A percentile compares a stretch with the other conserved stretches of the same genome.
Evolutionary conservation across 1,139 yeast genomes (phyloP).

Genomic region (Diutina sp.): DNA sequence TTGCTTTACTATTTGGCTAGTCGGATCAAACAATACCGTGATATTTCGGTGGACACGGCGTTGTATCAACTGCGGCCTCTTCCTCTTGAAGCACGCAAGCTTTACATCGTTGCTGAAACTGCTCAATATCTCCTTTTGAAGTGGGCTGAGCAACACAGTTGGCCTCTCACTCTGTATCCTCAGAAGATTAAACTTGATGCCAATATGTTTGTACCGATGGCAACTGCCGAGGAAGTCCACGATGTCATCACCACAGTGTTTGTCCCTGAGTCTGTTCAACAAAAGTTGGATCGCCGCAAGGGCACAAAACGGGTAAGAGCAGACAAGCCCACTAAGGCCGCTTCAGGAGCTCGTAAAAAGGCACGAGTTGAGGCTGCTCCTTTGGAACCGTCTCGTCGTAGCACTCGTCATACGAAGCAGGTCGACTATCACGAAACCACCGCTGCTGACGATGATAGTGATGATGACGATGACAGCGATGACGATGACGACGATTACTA

Average conservation of each 20-base stretch:
- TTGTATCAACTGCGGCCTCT: slow-evolving; percentile 17
- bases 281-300: not conserved
- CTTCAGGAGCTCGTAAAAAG: not conserved
- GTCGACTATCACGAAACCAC: not conserved
- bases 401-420: not conserved
- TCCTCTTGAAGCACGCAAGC: slow-evolving; percentile 19
- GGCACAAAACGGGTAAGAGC: not conserved
- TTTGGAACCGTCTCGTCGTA: not conserved
- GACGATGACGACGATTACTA: not conserved
- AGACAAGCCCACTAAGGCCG: not conserved
- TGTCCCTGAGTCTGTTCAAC: slow-evolving; percentile 30
- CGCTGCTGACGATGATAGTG: not conserved
- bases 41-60: slow-evolving; percentile 28
- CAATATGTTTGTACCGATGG: slow-evolving; percentile 53
- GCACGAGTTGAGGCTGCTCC: not conserved
- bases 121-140: slow-evolving; percentile 55
- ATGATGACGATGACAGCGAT: not conserved
- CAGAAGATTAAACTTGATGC: slow-evolving; percentile 57
- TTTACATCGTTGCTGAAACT: slow-evolving; percentile 63
- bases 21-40: slow-evolving; percentile 69
- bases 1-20: slow-evolving; percentile 66
- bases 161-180: slow-evolving; percentile 76
- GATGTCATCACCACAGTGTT: slow-evolving; percentile 31
- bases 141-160: slow-evolving; percentile 41
- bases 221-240: slow-evolving; percentile 30